Evolutionary conservation across 345 rosid genomes (phyloP).

Genomic region (Eucalyptus sp.): DNA sequence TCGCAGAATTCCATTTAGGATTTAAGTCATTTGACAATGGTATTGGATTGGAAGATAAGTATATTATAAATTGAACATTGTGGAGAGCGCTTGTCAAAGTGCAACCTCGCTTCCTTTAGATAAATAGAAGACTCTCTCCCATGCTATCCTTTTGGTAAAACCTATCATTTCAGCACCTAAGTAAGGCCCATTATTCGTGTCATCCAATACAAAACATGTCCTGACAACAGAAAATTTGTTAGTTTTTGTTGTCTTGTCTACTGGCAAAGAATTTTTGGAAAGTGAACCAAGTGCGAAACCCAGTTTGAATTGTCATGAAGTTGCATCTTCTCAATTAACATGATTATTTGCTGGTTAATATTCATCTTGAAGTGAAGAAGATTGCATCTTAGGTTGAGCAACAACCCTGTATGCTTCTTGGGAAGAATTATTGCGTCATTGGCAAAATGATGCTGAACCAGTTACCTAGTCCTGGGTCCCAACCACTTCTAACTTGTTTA

Average conservation of each 20-base stretch:
- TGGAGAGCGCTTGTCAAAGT: not conserved
- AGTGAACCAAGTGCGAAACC: not conserved
- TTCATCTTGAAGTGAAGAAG: not conserved
- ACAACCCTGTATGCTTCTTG: not conserved
- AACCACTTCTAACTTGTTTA: not conserved
- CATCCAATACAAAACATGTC: not conserved
- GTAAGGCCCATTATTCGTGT: not conserved
- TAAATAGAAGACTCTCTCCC: not conserved
- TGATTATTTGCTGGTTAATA: not conserved
- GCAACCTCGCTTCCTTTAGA: not conserved
- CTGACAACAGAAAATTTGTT: not conserved
- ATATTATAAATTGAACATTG: not conserved
- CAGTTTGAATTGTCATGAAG: not conserved
- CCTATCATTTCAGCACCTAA: not conserved
- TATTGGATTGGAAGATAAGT: not conserved
- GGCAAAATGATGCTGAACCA: not conserved
- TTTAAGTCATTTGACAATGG: not conserved
- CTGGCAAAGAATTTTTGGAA: not conserved
- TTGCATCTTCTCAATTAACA: not conserved
- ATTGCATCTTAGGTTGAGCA: not conserved
- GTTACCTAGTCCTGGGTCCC: not conserved
- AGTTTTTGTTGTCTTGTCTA: not conserved
- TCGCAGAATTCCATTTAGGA: not conserved
- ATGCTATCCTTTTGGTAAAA: not conserved
- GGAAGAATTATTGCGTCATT: not conserved